A percentile compares a stretch with the other conserved stretches of the same genome.
Evolutionary conservation across 2,329 filamentous ascomycete species (phyloP).

Genomic region (Microascus cirrosus): DNA sequence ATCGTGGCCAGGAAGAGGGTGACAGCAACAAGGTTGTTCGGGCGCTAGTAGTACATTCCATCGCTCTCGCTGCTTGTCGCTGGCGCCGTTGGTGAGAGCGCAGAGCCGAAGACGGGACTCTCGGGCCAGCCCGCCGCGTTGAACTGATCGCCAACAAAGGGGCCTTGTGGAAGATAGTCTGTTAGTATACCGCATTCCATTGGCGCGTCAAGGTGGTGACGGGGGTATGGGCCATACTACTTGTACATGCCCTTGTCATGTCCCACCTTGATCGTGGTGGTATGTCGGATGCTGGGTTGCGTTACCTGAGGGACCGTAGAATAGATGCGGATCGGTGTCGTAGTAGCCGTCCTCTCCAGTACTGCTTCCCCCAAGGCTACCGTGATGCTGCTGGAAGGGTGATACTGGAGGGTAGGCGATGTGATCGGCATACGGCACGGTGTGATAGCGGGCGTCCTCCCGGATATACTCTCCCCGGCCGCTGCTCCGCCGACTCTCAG

Average conservation of each 20-base stretch:
- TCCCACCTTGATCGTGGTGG: constrained; percentile 4
- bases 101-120: constrained; percentile 1
- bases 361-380: constrained; percentile 3
- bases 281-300: background rate
- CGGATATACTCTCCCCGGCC: constrained; percentile 22
- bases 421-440: constrained; percentile 12
- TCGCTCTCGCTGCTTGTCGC: background rate
- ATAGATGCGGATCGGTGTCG: constrained; percentile 1
- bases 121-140: constrained; percentile 1
- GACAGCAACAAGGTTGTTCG: background rate
- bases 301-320: constrained; percentile 4
- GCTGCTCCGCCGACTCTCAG: constrained; percentile 30
- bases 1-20: background rate
- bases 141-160: constrained; percentile 3
- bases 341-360: constrained; percentile 4
- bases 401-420: background rate
- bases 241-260: constrained; percentile 4
- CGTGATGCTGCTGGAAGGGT: background rate
- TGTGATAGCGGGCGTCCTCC: constrained; percentile 19
- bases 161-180: background rate
- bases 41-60: background rate
- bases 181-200: background rate
- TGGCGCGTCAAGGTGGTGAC: background rate
- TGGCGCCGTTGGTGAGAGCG: background rate
- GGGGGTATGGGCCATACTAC: background rate